A percentile compares a stretch with the other conserved stretches of the same genome.
phyloP scores from a whole-genome alignment of 2,329 filamentous ascomycete species.

The Xylariaceae sp. region DNA sequence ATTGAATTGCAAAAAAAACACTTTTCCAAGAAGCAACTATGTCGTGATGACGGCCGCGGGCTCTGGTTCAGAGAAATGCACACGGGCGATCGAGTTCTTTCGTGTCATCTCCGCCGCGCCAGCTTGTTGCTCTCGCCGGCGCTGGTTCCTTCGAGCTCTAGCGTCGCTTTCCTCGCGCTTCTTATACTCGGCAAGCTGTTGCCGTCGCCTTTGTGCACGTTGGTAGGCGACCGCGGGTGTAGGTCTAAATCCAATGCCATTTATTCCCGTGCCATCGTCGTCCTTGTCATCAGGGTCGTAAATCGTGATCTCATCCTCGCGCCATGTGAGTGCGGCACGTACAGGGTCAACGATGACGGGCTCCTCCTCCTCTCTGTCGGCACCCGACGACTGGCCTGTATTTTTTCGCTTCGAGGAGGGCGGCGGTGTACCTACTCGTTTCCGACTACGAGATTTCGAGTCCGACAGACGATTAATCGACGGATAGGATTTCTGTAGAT shows the following conservation, averaged over 20 bases:
- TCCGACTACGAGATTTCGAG: constrained; percentile 34
- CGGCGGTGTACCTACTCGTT: constrained; percentile 28
- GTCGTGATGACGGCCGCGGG: constrained; percentile 28
- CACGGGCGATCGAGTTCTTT: constrained; percentile 27
- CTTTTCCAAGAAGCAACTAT: constrained; percentile 17
- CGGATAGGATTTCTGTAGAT: constrained; percentile 34
- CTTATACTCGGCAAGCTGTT: constrained; percentile 60
- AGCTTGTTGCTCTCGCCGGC: constrained; percentile 38
- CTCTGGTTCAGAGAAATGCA: constrained; percentile 31
- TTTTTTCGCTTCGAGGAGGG: constrained; percentile 21
- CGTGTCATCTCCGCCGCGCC: constrained; percentile 24
- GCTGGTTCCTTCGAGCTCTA: constrained; percentile 50
- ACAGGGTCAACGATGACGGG: constrained; percentile 47
- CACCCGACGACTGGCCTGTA: constrained; percentile 15
- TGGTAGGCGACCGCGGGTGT: constrained; percentile 58
- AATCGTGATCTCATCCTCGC: constrained; percentile 64
- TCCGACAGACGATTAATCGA: constrained; percentile 38
- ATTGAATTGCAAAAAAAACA: too few relatives aligned
- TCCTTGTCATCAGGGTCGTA: constrained; percentile 62
- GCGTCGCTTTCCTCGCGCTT: constrained; percentile 60
- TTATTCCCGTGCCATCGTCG: constrained; percentile 64
- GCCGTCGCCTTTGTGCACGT: constrained; percentile 51
- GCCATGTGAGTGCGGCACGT: constrained; percentile 61
- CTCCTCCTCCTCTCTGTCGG: constrained; percentile 29
- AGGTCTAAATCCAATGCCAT: constrained; percentile 64